These are phyloP conservation scores for Mortierella sp. DNA, from an alignment of 371 early-diverging fungal genomes.

Conservation along the genomic window DNA sequence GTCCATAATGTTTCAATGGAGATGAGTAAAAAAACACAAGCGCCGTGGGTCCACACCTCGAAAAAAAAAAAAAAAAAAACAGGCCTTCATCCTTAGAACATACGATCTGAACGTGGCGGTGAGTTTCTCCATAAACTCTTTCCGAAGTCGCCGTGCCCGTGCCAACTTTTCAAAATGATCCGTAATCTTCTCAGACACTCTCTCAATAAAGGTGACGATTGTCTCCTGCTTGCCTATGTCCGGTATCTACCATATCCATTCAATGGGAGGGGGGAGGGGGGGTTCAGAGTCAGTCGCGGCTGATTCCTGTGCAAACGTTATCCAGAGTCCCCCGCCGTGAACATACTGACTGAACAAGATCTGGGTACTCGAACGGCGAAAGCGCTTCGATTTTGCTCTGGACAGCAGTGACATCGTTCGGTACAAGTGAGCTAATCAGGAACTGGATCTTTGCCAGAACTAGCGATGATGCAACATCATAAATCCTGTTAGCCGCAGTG, in stretches of 20 bases:
- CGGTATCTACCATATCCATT: constrained; percentile 14
- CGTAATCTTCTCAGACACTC: constrained; percentile 11
- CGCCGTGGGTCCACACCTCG: too few species aligned
- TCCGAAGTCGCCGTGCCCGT: constrained; percentile 14
- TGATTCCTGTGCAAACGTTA: too few species aligned
- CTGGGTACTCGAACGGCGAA: constrained; percentile 24
- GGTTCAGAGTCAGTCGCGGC: too few species aligned
- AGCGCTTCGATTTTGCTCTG: constrained; percentile 38
- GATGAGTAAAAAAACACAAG: too few species aligned
- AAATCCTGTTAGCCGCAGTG: background rate
- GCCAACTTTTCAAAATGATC: constrained; percentile 23
- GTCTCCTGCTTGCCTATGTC: constrained; percentile 30
- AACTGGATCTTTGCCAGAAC: constrained; percentile 46
- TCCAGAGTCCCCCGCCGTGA: too few species aligned
- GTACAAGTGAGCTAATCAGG: constrained; percentile 33
- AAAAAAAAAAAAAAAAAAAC: too few species aligned
- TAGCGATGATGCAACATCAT: background rate
- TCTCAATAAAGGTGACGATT: constrained; percentile 24
- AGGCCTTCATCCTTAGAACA: background rate
- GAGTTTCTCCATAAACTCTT: constrained; percentile 30
- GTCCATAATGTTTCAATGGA: background rate
- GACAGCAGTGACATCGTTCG: constrained; percentile 30
- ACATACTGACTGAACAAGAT: constrained; percentile 32
- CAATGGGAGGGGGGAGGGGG: too few species aligned
- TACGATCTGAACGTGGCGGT: constrained; percentile 22